Base-by-base conservation (phyloP, 2,329 filamentous ascomycete species). In the Dendrostoma leiphaemia region DNA sequence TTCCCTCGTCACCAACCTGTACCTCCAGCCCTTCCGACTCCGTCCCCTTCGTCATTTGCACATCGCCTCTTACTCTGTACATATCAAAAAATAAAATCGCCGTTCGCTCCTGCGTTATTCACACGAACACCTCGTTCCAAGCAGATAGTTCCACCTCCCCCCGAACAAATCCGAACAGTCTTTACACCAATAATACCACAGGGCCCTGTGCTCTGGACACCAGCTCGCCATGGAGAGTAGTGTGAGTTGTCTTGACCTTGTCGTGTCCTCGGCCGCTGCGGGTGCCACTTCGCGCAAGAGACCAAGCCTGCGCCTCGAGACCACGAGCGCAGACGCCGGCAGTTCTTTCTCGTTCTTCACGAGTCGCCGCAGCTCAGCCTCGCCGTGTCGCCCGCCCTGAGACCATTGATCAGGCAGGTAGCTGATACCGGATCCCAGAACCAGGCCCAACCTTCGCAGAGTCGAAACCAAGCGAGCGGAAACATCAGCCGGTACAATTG, bases 191-290 rank as follows among this genome's bases (percentile, higher is more conserved):
- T 52, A 24, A 44, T 3, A 26, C 21, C 48, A 24, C 48, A 48
- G 35, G 41, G 48, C 56, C 52, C 56, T 48, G n/a, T n/a, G 48
- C 52, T 55, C 48, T 46, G 52, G 43, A 45, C 26, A 48, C 44
- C 48, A 28, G 52, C 52, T 52, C 56, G 41, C 48, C 52, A 58
- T 58, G 56, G 56, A 58, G 29, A 58, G 31, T 48, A 38, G 32
- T 45, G 56, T 58, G 48, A 55, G 56, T 55, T 23, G 32, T 51
- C n/a, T 24, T 17, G 35, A 26, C 56, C 41, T 40, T 26, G n/a
- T 44, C 37, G 17, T 17, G n/a, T 31, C 10, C 19, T 26, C 24
- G 12, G 19, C 34, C 4, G 4, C 10, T n/a, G 12, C 12, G 13
- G 26, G 10, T 17, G 17, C 17, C 15, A 15, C 29, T 29, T 28